Conservation (phyloP, 345 rosid species). For the Citrus reticulata region DNA sequence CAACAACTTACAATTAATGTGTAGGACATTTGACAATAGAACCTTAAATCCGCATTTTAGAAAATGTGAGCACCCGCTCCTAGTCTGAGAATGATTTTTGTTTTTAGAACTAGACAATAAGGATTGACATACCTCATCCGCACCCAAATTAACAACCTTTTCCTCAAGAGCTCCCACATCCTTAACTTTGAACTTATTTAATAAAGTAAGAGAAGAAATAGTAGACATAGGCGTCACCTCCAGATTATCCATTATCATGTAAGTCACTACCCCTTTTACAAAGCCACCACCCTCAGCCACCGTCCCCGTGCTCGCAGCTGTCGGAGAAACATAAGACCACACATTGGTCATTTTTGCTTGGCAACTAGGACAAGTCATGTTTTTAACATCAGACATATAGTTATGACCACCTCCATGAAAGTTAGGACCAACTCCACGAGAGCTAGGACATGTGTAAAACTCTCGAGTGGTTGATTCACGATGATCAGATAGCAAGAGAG, state of each 20-base stretch:
- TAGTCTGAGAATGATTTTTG: too few relatives aligned
- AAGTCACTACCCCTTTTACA: conserved; percentile 25
- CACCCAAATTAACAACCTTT: conserved; percentile 3
- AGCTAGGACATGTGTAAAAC: not conserved
- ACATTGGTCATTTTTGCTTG: accelerated
- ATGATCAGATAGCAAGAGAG: not conserved
- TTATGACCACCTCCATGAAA: accelerated
- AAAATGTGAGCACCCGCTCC: too few relatives aligned
- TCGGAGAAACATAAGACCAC: not conserved
- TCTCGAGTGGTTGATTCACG: not conserved
- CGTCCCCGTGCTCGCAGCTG: not conserved
- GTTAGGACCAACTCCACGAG: not conserved
- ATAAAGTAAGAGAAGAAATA: not conserved
- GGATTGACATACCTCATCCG: not conserved
- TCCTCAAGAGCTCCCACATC: not conserved
- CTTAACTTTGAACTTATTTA: conserved; percentile 13
- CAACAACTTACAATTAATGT: too few relatives aligned
- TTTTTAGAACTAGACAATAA: too few relatives aligned
- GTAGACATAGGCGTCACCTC: conserved; percentile 25
- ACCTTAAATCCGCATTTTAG: too few relatives aligned
- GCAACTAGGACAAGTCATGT: not conserved
- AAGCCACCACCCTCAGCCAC: conserved; percentile 7
- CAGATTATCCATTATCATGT: conserved; percentile 33
- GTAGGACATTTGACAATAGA: too few relatives aligned
- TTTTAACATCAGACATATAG: not conserved